Percentiles rank a stretch among this genome's conserved stretches.
phyloP scores from a whole-genome alignment of 345 rosid species.

The Stellera chamaejasme region DNA sequence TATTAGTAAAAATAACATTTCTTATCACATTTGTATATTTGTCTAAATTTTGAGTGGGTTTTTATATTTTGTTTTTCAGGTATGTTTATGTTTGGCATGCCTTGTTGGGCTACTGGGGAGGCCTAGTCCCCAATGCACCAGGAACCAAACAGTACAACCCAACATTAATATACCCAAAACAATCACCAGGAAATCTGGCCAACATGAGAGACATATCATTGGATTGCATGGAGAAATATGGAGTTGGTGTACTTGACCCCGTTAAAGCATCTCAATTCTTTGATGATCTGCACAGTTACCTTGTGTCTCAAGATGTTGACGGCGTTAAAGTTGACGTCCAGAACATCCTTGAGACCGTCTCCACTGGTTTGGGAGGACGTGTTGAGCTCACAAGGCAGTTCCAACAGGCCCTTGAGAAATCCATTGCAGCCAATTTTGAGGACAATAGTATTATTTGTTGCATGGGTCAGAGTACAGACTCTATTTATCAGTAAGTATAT shows the following conservation, averaged over 20 bases:
- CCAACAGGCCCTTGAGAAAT: constrained; percentile 44
- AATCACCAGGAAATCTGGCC: constrained; percentile 39
- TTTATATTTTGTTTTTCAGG: constrained; percentile 19
- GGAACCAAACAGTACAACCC: constrained; percentile 33
- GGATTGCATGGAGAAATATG: constrained; percentile 45
- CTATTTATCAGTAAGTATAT: constrained; percentile 36
- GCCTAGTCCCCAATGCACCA: constrained; percentile 37
- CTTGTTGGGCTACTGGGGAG: constrained; percentile 57
- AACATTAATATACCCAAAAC: constrained; percentile 26
- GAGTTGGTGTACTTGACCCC: constrained; percentile 41
- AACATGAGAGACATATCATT: constrained; percentile 36
- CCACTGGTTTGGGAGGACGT: constrained; percentile 33
- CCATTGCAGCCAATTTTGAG: constrained; percentile 33
- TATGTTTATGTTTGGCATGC: constrained; percentile 57
- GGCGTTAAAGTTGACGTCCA: constrained; percentile 62
- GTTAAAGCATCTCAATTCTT: constrained; percentile 35
- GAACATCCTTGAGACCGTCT: constrained; percentile 42
- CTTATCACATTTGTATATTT: too few relatives aligned
- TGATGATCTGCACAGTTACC: constrained; percentile 43
- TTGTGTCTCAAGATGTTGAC: constrained; percentile 40
- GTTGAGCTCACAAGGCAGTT: constrained; percentile 37
- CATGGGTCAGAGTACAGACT: constrained; percentile 48
- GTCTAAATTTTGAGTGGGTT: neutral
- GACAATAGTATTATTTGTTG: constrained; percentile 57
- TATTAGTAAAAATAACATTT: too few relatives aligned